Evolutionary conservation across 768 basidiomycete species (phyloP).

Genomic region (Cyclocybe aegerita): DNA sequence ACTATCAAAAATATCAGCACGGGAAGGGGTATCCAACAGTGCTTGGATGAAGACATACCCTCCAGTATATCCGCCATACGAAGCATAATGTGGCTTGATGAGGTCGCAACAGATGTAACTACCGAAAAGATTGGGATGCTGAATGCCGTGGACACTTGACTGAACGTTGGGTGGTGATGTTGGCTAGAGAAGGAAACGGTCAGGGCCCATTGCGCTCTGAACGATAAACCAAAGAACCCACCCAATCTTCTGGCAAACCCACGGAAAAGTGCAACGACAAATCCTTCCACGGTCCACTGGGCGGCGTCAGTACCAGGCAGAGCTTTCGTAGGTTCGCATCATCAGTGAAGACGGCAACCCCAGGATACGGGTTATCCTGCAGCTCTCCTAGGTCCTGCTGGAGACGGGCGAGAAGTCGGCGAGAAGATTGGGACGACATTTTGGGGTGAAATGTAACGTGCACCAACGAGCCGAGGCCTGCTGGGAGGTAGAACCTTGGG

Average conservation of each 20-base stretch:
- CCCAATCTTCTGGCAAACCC: slow-evolving; percentile 37
- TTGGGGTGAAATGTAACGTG: neutral
- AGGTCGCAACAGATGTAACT: slow-evolving; percentile 44
- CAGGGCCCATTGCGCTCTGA: neutral
- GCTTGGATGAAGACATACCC: slow-evolving; percentile 22
- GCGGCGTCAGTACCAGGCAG: slow-evolving; percentile 44
- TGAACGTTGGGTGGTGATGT: slow-evolving; percentile 31
- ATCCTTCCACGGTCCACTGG: slow-evolving; percentile 44
- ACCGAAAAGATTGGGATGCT: slow-evolving; percentile 41
- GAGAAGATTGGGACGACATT: slow-evolving; percentile 6
- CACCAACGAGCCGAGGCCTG: too few species aligned
- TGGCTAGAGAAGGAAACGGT: slow-evolving; percentile 26
- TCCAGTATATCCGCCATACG: slow-evolving; percentile 32
- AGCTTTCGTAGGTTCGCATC: slow-evolving; percentile 41
- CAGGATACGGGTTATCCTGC: slow-evolving; percentile 40
- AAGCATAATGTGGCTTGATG: slow-evolving; percentile 25
- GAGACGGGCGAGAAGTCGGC: slow-evolving; percentile 32
- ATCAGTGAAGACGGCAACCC: slow-evolving; percentile 39
- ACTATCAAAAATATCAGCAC: slow-evolving; percentile 15
- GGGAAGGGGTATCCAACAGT: neutral
- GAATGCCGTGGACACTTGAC: slow-evolving; percentile 33
- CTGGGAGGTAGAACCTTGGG: too few species aligned
- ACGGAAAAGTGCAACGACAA: slow-evolving; percentile 42
- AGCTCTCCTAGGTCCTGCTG: slow-evolving; percentile 41
- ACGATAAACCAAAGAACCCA: slow-evolving; percentile 13